Base-by-base conservation (phyloP, 1,139 yeast species). In the Hemisphaericaspora xylanilytica region DNA sequence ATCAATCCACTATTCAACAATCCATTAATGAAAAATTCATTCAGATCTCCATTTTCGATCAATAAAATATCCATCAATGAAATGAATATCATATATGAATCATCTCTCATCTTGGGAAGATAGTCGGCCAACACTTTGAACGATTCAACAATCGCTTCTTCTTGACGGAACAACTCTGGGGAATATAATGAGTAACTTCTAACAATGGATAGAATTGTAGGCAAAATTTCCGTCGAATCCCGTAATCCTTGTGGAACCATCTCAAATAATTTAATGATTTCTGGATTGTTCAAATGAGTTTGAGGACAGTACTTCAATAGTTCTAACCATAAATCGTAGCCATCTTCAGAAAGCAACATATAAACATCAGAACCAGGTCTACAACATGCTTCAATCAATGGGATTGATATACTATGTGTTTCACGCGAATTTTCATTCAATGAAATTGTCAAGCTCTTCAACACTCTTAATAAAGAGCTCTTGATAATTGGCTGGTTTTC, bases 301-400 rank as follows among this genome's bases (percentile, higher is more conserved):
- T 53, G 38, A 1, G 80, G 80, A 35, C 63, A 58, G 38, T 82
- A 81, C 44, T 81, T 85, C 37, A 90, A 59, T 3, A 88, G 56
- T 0, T 84, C 73, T 28, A 77, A 67, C 97, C 97, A 90, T 37
- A 92, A 65, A 38, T 87, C 95, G 52, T 80, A 80, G 0, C 95
- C 97, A 59, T 92, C 98, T 53, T 92, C 97, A 21, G 85, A 71
- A 9, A 92, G 59, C 37, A 86, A 67, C 2, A 81, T 67, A 47
- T 81, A 81, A 40, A 71, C 69, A 25, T 79, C 80, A 1, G 89
- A 76, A 4, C 63, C 52, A 7, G 81, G 81, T 3, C 59, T 42
- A 46, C 88, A 81, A 48, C 95, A 82, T 30, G 83, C 75, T 13
- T 67, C 65, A 25, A 90, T 70, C 40, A 87, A 67, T 1, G 95